Conservation (phyloP, 169 alveolate species). For the Perkinsus olseni region DNA sequence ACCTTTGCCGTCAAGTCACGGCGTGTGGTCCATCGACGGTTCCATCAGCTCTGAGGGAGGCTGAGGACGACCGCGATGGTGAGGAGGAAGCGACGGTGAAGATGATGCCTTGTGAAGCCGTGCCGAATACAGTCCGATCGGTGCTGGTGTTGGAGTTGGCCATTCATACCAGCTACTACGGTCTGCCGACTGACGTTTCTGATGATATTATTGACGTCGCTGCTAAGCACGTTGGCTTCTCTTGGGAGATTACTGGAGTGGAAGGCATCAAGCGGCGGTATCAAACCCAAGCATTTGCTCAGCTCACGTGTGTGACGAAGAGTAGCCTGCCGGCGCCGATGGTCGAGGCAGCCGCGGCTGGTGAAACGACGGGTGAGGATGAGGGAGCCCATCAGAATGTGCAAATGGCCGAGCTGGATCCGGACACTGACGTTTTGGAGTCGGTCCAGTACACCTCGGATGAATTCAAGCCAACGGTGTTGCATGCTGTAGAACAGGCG, state of each 20-base stretch:
- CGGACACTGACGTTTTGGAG: conserved; percentile 25
- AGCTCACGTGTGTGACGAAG: conserved; percentile 30
- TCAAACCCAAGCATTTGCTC: conserved; percentile 29
- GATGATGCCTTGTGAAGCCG: background rate
- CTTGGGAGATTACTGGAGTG: conserved; percentile 30
- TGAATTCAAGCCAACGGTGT: background rate
- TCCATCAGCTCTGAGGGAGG: background rate
- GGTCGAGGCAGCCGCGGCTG: background rate
- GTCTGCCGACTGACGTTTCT: background rate
- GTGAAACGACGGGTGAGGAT: background rate
- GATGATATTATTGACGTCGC: conserved; percentile 16
- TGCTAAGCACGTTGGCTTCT: conserved; percentile 18
- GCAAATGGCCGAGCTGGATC: conserved; percentile 9
- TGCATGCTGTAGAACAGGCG: conserved; percentile 25
- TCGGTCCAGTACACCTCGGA: background rate
- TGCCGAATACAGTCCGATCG: background rate
- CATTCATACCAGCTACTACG: background rate
- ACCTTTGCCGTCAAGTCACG: background rate
- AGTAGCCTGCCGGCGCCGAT: background rate
- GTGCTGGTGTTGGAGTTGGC: background rate
- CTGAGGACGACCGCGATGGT: background rate
- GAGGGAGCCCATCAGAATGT: conserved; percentile 14
- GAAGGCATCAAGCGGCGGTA: conserved; percentile 28
- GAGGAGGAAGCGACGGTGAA: background rate
- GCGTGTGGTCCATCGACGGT: background rate